phyloP scores from a whole-genome alignment of 176 grass and related monocot species.

The Pontederia paniculata region DNA sequence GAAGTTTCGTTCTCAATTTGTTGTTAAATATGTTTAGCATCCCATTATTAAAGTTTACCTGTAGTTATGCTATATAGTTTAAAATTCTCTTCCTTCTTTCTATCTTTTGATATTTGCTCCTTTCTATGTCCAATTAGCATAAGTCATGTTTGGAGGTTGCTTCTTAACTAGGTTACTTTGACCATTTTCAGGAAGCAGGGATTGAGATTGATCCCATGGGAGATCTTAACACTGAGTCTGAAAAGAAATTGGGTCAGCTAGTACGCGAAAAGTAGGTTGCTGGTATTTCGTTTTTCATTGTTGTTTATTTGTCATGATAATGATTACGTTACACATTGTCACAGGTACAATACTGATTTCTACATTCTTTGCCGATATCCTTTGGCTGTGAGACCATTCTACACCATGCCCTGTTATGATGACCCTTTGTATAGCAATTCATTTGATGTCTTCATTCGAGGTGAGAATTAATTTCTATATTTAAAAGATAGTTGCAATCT shows the following conservation, averaged over 20 bases:
- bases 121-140: no score
- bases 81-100: no score
- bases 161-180: background rate
- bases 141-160: no score
- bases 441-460: slow-evolving; percentile 95
- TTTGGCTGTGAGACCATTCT: slow-evolving; percentile 82
- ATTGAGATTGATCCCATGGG: slow-evolving; percentile 83
- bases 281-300: background rate
- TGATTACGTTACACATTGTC: slow-evolving; percentile 9
- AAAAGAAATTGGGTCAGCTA: slow-evolving; percentile 85
- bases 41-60: no score
- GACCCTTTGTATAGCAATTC: slow-evolving; percentile 71
- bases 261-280: slow-evolving; percentile 60
- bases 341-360: slow-evolving; percentile 77
- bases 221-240: slow-evolving; percentile 79
- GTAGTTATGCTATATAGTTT: no score
- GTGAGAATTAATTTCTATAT: slow-evolving; percentile 20
- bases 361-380: slow-evolving; percentile 88
- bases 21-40: no score
- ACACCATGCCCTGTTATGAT: slow-evolving; percentile 94
- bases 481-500: no score
- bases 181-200: slow-evolving; percentile 52
- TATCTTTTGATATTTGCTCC: no score
- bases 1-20: no score
- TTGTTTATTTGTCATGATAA: background rate